Evolutionary conservation across 805 yeast species (phyloP).

Genomic region (Candida bentonensis): DNA sequence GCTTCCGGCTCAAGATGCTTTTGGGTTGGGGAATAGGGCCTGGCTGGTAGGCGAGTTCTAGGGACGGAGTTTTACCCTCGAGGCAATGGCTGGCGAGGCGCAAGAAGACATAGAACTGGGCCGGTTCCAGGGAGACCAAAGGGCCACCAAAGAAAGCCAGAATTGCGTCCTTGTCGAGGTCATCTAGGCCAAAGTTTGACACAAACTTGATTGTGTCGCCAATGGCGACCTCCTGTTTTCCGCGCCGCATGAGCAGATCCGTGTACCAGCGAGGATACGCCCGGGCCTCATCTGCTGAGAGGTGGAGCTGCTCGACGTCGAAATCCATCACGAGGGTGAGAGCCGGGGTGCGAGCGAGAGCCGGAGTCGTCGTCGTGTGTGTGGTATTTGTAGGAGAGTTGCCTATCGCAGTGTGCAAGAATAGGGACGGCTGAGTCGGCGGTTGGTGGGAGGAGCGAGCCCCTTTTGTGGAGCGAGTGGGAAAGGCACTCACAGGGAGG

Average conservation of each 20-base stretch:
- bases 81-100: conserved; percentile 67
- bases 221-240: conserved; percentile 48
- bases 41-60: conserved; percentile 22
- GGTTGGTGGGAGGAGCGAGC: too few species aligned
- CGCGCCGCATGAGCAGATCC: conserved; percentile 58
- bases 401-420: too few species aligned
- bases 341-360: too few species aligned
- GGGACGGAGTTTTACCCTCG: conserved; percentile 32
- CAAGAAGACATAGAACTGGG: conserved; percentile 80
- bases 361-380: too few species aligned
- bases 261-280: conserved; percentile 92
- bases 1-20: conserved; percentile 53
- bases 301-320: conserved; percentile 29
- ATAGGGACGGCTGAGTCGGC: too few species aligned
- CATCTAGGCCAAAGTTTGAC: conserved; percentile 56
- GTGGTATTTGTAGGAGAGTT: too few species aligned
- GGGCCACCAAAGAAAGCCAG: conserved; percentile 18
- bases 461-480: too few species aligned
- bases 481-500: too few species aligned
- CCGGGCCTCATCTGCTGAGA: conserved; percentile 63
- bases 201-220: conserved; percentile 71
- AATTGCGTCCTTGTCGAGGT: conserved; percentile 29
- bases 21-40: conserved; percentile 71
- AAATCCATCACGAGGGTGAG: too few species aligned
- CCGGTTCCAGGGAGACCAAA: conserved; percentile 54